These are phyloP conservation scores for Xylaria sp. DNA, from an alignment of 2,329 filamentous ascomycete genomes.

Conservation along the genomic window DNA sequence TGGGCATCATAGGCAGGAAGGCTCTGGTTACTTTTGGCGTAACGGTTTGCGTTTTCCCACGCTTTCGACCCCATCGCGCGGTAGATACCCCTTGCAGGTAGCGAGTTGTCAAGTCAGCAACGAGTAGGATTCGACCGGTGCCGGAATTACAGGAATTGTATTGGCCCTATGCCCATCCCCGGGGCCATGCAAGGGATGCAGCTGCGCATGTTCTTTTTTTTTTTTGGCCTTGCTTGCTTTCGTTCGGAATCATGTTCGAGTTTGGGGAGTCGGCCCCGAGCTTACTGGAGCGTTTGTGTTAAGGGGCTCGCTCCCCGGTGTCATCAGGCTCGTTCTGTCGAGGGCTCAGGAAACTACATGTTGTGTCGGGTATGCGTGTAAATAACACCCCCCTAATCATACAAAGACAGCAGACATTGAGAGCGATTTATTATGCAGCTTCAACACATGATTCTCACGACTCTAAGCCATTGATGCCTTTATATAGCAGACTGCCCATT, in stretches of 20 bases:
- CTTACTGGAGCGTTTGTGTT: background rate
- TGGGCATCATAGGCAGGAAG: constrained; percentile 40
- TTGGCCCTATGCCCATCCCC: background rate
- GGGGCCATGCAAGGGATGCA: background rate
- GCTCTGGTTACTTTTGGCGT: constrained; percentile 44
- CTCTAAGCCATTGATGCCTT: background rate
- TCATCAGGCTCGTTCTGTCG: background rate
- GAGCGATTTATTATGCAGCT: background rate
- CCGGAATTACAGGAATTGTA: constrained; percentile 6
- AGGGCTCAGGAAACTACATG: background rate
- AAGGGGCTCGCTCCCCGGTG: background rate
- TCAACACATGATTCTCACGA: background rate
- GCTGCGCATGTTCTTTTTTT: background rate
- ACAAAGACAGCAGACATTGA: background rate
- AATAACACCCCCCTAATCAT: background rate
- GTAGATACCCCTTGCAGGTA: constrained; percentile 28
- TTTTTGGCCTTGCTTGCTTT: background rate
- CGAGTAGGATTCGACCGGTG: constrained; percentile 8
- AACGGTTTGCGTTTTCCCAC: constrained; percentile 40
- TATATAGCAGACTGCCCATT: background rate
- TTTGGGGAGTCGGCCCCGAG: background rate
- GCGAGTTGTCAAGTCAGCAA: constrained; percentile 13
- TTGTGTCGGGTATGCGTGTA: background rate
- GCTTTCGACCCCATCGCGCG: constrained; percentile 13
- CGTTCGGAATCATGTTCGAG: background rate